phyloP scores from a whole-genome alignment of 495 filamentous ascomycete species.

The Talaromyces borbonicus region DNA sequence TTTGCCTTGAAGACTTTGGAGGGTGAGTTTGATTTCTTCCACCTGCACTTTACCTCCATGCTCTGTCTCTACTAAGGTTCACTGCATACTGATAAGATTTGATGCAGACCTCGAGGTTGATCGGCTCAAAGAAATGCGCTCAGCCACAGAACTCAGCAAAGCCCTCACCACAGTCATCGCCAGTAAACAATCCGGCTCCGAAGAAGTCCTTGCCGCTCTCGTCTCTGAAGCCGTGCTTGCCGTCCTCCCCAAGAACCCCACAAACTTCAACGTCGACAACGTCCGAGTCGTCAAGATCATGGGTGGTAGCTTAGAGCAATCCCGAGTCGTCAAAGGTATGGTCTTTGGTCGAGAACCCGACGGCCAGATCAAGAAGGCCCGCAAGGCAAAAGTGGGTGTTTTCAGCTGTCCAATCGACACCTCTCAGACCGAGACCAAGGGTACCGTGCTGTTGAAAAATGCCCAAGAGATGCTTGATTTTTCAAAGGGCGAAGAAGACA shows the following conservation, averaged over 20 bases:
- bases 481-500: constrained; percentile 90
- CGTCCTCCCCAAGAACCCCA: constrained; percentile 93
- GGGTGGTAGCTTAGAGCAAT: constrained; percentile 91
- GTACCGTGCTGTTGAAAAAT: constrained; percentile 96
- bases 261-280: constrained; percentile 99
- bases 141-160: constrained; percentile 77
- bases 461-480: constrained; percentile 98
- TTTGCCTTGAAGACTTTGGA: constrained; percentile 79
- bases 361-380: constrained; percentile 78
- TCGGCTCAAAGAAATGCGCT: constrained; percentile 74
- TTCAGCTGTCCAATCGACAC: constrained; percentile 95
- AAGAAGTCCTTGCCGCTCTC: constrained; percentile 74
- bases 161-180: constrained; percentile 91
- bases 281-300: constrained; percentile 99
- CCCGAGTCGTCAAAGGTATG: constrained; percentile 94
- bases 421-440: constrained; percentile 97
- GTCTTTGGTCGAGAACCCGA: constrained; percentile 92
- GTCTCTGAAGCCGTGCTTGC: constrained; percentile 91
- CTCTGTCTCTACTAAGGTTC: constrained; percentile 8
- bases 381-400: constrained; percentile 90
- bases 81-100: neutral
- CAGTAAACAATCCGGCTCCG: constrained; percentile 90
- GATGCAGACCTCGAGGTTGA: constrained; percentile 89
- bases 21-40: constrained; percentile 36
- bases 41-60: neutral